Conservation (phyloP, 805 yeast genomes). For the Komagataella kurtzmanii region DNA sequence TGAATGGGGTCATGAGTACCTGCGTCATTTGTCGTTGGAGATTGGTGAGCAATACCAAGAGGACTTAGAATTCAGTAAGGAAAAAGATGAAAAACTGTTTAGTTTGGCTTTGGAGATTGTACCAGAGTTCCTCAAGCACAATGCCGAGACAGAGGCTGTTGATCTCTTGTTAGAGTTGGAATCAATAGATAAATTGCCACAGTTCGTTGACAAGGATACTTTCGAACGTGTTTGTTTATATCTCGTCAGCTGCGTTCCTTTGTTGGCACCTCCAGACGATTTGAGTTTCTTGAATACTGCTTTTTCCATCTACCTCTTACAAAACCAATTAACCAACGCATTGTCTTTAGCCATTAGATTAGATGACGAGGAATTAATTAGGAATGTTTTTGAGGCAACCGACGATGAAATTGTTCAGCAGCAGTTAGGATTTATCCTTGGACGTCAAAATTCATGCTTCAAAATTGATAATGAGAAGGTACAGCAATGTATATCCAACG, state of each 20-base stretch:
- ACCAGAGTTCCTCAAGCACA: constrained; percentile 84
- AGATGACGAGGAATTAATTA: constrained; percentile 68
- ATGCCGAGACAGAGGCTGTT: constrained; percentile 97
- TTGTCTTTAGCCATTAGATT: constrained; percentile 78
- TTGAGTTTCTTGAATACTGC: constrained; percentile 78
- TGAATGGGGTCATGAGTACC: constrained; percentile 97
- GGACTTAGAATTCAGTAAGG: constrained; percentile 13
- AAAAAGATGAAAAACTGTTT: constrained; percentile 26
- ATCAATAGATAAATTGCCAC: constrained; percentile 67
- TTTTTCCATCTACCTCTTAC: constrained; percentile 66
- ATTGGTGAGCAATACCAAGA: constrained; percentile 79
- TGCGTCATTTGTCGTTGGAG: constrained; percentile 90
- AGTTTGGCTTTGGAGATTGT: constrained; percentile 64
- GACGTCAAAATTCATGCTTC: constrained; percentile 77
- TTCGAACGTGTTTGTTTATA: constrained; percentile 85
- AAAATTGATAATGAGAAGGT: constrained; percentile 58
- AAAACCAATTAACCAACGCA: constrained; percentile 80
- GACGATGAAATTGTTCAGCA: constrained; percentile 62
- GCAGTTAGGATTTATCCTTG: constrained; percentile 82
- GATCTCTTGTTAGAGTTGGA: constrained; percentile 87
- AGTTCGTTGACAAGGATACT: constrained; percentile 74
- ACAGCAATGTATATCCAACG: constrained; percentile 76
- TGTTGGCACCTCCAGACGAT: constrained; percentile 92
- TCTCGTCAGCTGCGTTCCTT: constrained; percentile 93
- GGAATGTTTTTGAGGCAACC: constrained; percentile 72